Evolutionary conservation across 306 rosid genomes (phyloP).

Genomic region (Bauhinia variegata): DNA sequence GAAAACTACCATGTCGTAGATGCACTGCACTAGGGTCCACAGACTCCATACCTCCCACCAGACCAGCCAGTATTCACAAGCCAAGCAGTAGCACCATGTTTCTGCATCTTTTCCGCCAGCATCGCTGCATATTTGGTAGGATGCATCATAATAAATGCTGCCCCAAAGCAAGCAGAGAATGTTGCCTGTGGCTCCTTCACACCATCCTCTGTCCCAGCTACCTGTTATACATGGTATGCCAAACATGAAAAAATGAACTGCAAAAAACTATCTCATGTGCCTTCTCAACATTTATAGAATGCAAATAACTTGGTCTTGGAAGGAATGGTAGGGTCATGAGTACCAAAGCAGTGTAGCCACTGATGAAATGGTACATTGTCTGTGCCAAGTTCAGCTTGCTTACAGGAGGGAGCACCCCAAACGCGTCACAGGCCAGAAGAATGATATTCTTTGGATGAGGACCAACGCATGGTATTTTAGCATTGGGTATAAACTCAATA

Average conservation of each 20-base stretch:
- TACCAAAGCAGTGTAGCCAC: constrained; percentile 91
- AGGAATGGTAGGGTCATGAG: constrained; percentile 12
- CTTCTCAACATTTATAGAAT: background rate
- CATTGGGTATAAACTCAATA: constrained; percentile 82
- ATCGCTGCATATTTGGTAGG: constrained; percentile 83
- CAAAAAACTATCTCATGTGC: background rate
- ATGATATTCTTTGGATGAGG: constrained; percentile 81
- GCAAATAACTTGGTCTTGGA: background rate
- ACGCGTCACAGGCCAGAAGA: constrained; percentile 84
- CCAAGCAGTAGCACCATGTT: constrained; percentile 83
- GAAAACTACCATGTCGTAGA: constrained; percentile 3
- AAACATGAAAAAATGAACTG: constrained; percentile 1
- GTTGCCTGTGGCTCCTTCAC: constrained; percentile 86
- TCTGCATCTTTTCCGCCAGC: constrained; percentile 83
- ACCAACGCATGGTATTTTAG: constrained; percentile 75
- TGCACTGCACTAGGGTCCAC: constrained; percentile 1
- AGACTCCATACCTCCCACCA: constrained; percentile 62
- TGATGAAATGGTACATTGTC: constrained; percentile 90
- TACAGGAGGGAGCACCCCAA: constrained; percentile 85
- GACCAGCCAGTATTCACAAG: constrained; percentile 95
- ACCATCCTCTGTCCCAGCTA: constrained; percentile 86
- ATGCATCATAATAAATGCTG: constrained; percentile 87
- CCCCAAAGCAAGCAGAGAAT: constrained; percentile 86
- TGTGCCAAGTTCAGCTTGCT: constrained; percentile 87
- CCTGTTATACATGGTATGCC: constrained; percentile 43